Base-by-base conservation (phyloP, 345 rosid species). In the Isatis tinctoria region DNA sequence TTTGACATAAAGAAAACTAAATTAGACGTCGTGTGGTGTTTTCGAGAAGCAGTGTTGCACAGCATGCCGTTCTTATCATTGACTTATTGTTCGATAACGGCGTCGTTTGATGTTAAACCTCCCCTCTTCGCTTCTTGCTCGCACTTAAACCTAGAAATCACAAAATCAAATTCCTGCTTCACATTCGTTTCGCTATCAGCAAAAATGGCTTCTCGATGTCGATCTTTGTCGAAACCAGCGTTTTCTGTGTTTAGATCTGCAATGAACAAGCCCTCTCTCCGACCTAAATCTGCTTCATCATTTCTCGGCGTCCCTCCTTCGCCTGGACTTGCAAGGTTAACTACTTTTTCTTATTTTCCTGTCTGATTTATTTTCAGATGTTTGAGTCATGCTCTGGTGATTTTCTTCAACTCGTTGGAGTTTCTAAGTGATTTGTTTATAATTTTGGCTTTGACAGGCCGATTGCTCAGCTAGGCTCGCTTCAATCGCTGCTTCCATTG, bases 401-500 rank as follows among this genome's bases (percentile, higher is more conserved):
- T 64, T 77, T 9, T 20, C 41, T 67, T 48, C 24, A 33, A 10
- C 22, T 43, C 14, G 51, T 10, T 54, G 33, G 41, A 40, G 20
- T 17, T 70, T 45, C 4, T 7, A 3, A 48, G 13, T n/a, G 47
- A 28, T 35, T 14, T 1, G 28, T 18, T 70, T 56, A 22, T 16
- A 20, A 35, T 35, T 52, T 78, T 59, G 60, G 17, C 48, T 67
- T 78, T 76, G 73, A 17, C 84, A 89, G 98, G 88, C 39, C 93
- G 30, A 61, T 84, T 77, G 76, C 85, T 67, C 91, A 78, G 73
- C 66, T 89, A 83, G 92, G 93, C 13, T 81, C 82, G 66, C 80
- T 91, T 73, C 94, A 91, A 66, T 91, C 97, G 72, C 83, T 93
- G 79, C 88, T 91, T 49, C 97, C 98, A 7, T 82, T 93, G 68